A percentile compares a stretch with the other conserved stretches of the same genome.
These are phyloP conservation scores for Phaffia rhodozyma DNA, from an alignment of 1,284 basidiomycete genomes.

Conservation along the genomic window DNA sequence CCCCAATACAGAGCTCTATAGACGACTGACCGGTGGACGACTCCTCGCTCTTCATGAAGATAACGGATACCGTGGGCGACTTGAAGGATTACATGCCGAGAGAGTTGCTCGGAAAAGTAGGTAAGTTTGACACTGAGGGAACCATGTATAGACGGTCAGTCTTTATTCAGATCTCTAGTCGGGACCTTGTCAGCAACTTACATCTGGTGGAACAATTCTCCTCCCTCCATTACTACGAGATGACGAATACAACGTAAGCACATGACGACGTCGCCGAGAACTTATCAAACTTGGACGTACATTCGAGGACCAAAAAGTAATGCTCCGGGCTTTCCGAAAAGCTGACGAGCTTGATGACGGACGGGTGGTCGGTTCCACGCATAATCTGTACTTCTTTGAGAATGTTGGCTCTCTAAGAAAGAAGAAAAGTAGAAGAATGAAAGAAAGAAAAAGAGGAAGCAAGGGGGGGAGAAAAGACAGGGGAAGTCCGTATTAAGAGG, in stretches of 20 bases:
- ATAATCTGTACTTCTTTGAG: slow-evolving; percentile 99
- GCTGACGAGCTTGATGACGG: slow-evolving; percentile 74
- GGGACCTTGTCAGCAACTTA: slow-evolving; percentile 12
- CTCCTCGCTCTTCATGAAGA: slow-evolving; percentile 93
- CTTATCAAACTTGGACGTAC: slow-evolving; percentile 40
- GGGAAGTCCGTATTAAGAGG: neutral
- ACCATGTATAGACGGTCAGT: neutral
- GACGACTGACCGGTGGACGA: slow-evolving; percentile 68
- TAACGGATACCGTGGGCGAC: slow-evolving; percentile 92
- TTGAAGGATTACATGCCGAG: slow-evolving; percentile 93
- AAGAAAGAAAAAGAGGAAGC: slow-evolving; percentile 1
- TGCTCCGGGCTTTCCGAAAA: slow-evolving; percentile 87
- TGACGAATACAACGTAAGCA: slow-evolving; percentile 9
- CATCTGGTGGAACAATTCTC: slow-evolving; percentile 98
- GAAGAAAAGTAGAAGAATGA: slow-evolving; percentile 20
- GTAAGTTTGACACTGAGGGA: slow-evolving; percentile 69
- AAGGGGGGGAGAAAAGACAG: neutral
- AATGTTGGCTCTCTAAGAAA: slow-evolving; percentile 80
- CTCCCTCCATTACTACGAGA: slow-evolving; percentile 76
- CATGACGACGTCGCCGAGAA: neutral
- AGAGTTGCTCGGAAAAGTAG: slow-evolving; percentile 91
- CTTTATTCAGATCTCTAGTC: neutral
- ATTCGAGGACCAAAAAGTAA: slow-evolving; percentile 89
- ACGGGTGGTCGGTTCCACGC: slow-evolving; percentile 82
- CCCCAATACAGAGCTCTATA: neutral